phyloP scores from a whole-genome alignment of 768 basidiomycete species.

The Kwoniella europaea region DNA sequence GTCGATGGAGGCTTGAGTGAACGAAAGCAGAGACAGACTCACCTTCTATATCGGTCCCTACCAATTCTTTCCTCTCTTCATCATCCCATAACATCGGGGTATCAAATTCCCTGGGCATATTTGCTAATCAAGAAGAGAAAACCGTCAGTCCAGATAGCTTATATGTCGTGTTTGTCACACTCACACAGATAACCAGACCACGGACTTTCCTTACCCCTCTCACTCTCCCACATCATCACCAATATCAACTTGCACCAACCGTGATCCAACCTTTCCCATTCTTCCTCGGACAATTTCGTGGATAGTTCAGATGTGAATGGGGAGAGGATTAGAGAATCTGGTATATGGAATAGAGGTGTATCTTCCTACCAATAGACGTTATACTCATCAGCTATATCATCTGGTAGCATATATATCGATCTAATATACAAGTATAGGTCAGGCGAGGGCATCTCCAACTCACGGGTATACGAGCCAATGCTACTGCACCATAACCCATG shows the following conservation, averaged over 20 bases:
- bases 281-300: conserved; percentile 64
- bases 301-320: conserved; percentile 75
- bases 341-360: conserved; percentile 78
- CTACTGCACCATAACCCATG: conserved; percentile 74
- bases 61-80: conserved; percentile 72
- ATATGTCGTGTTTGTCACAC: conserved; percentile 34
- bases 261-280: conserved; percentile 72
- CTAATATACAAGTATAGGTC: no score
- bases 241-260: conserved; percentile 90
- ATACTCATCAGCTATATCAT: background rate
- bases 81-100: conserved; percentile 94
- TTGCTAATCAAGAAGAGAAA: conserved; percentile 59
- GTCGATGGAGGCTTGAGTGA: background rate
- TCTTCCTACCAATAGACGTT: conserved; percentile 64
- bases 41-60: conserved; percentile 88
- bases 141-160: background rate
- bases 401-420: background rate
- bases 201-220: conserved; percentile 66
- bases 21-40: conserved; percentile 8
- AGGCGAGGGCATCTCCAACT: conserved; percentile 27
- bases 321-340: conserved; percentile 75
- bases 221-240: conserved; percentile 94
- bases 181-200: conserved; percentile 77
- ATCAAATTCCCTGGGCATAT: conserved; percentile 74
- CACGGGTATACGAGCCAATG: conserved; percentile 75